Percentiles rank a stretch among this genome's conserved stretches.
These are phyloP conservation scores for Aspergillus jensenii DNA, from an alignment of 2,329 filamentous ascomycete genomes.

Conservation along the genomic window DNA sequence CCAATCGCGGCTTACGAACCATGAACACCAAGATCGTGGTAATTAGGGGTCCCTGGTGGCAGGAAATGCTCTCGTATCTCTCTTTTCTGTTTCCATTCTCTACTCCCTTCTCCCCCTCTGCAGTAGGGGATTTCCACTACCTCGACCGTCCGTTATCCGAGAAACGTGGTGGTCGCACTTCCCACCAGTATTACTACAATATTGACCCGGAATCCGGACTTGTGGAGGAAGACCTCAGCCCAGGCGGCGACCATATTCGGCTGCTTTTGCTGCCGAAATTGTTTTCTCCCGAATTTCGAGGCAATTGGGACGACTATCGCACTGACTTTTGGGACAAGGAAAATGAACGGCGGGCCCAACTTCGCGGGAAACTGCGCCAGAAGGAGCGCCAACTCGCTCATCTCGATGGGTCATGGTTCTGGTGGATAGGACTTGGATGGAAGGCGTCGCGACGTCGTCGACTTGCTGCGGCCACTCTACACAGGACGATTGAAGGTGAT, in stretches of 20 bases:
- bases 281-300: constrained; percentile 89
- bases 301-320: constrained; percentile 95
- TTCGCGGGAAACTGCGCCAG: constrained; percentile 69
- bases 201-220: constrained; percentile 62
- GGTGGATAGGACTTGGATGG: constrained; percentile 71
- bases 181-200: constrained; percentile 46
- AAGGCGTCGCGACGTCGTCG: constrained; percentile 33
- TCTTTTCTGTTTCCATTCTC: constrained; percentile 78
- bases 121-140: constrained; percentile 71
- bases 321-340: constrained; percentile 96
- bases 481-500: constrained; percentile 28
- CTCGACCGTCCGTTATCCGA: constrained; percentile 61
- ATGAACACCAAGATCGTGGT: constrained; percentile 98
- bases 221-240: constrained; percentile 85
- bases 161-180: constrained; percentile 38
- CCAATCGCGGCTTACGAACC: constrained; percentile 82
- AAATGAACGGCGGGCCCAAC: constrained; percentile 78
- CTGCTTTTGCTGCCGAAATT: constrained; percentile 88
- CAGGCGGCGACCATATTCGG: constrained; percentile 89
- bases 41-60: constrained; percentile 77
- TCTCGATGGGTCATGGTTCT: constrained; percentile 71
- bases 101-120: constrained; percentile 60
- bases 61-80: constrained; percentile 70
- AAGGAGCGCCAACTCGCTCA: constrained; percentile 68
- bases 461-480: constrained; percentile 27